phyloP scores from a whole-genome alignment of 768 basidiomycete species.

The Dioszegia hungarica region DNA sequence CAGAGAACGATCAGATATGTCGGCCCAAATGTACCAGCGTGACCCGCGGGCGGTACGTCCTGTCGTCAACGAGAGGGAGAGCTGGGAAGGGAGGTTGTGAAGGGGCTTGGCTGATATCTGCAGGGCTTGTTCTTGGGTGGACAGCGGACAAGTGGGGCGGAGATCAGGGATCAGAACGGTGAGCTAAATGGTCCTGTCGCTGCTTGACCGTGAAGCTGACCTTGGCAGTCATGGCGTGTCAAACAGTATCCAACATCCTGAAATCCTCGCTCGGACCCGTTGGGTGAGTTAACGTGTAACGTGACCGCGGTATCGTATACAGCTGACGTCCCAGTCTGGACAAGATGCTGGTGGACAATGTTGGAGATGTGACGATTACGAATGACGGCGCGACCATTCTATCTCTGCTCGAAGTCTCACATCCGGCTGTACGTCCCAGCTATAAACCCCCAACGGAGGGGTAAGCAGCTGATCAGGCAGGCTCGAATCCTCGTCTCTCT shows the following conservation, averaged over 20 bases:
- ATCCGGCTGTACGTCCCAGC: conserved; percentile 70
- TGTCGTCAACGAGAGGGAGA: not conserved
- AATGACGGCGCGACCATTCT: conserved; percentile 99
- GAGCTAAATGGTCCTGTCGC: conserved; percentile 19
- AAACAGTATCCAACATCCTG: conserved; percentile 93
- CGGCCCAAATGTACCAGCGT: conserved; percentile 48
- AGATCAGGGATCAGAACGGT: conserved; percentile 97
- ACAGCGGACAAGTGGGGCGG: conserved; percentile 87
- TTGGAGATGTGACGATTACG: conserved; percentile 98
- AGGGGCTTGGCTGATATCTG: conserved; percentile 5
- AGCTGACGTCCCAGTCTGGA: conserved; percentile 30
- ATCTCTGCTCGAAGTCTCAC: conserved; percentile 84
- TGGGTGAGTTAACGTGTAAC: conserved; percentile 63
- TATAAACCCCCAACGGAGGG: too few species aligned
- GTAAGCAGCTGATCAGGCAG: conserved; percentile 15
- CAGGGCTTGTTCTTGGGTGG: conserved; percentile 86
- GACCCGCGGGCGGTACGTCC: conserved; percentile 48
- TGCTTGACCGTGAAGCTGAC: conserved; percentile 12
- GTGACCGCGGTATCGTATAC: not conserved
- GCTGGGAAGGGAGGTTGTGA: not conserved
- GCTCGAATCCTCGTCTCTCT: conserved; percentile 90
- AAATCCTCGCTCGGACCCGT: conserved; percentile 94
- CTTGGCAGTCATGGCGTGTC: conserved; percentile 80
- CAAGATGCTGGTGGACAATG: conserved; percentile 87
- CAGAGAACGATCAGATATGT: conserved; percentile 20